Conservation (phyloP, 1,284 basidiomycete species). For the Hortiboletus rubellus region DNA sequence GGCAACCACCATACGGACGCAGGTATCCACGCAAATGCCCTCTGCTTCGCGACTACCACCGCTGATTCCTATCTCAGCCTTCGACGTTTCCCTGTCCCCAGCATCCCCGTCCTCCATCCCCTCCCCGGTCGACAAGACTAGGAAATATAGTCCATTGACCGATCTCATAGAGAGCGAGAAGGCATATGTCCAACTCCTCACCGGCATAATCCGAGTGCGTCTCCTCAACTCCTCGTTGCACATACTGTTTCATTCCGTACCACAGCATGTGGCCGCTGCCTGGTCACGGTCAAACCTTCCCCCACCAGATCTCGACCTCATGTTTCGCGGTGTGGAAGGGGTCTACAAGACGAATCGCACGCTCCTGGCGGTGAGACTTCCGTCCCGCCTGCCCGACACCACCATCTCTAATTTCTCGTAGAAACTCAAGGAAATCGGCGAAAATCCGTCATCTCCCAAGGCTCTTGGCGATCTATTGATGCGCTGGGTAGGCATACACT, state of each 20-base stretch:
- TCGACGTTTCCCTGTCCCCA: constrained; percentile 33
- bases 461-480: constrained; percentile 94
- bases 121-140: constrained; percentile 47
- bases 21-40: constrained; percentile 26
- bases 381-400: neutral
- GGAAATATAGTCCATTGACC: constrained; percentile 78
- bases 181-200: constrained; percentile 88
- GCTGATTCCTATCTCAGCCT: constrained; percentile 24
- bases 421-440: constrained; percentile 94
- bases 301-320: constrained; percentile 85
- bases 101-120: constrained; percentile 27
- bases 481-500: constrained; percentile 75
- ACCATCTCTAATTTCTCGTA: constrained; percentile 37
- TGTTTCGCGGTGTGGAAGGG: constrained; percentile 92
- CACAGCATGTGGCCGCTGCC: constrained; percentile 91
- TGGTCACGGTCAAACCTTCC: constrained; percentile 96
- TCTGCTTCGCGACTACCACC: constrained; percentile 2
- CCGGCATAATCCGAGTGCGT: constrained; percentile 87
- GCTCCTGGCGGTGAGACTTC: constrained; percentile 65
- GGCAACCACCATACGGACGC: constrained; percentile 4
- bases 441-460: constrained; percentile 92
- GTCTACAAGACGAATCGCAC: constrained; percentile 90
- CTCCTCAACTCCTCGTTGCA: constrained; percentile 3
- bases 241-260: constrained; percentile 17
- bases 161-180: constrained; percentile 96